Evolutionary conservation across 495 filamentous ascomycete species (phyloP).

Genomic region (Paragyromitra xinjiangensis): DNA sequence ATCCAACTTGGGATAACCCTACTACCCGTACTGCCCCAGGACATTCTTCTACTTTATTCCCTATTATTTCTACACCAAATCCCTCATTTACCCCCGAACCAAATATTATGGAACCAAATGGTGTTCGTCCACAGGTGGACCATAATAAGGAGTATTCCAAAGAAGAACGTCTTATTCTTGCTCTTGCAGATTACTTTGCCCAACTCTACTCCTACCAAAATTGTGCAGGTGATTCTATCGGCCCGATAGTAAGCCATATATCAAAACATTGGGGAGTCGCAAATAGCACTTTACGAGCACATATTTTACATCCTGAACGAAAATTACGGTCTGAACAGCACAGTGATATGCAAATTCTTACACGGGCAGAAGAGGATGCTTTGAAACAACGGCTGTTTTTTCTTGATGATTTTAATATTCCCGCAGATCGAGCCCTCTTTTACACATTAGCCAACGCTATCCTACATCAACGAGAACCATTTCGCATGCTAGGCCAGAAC

Average conservation of each 20-base stretch:
- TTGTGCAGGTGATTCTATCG: not conserved
- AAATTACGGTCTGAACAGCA: not conserved
- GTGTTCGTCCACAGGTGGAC: no score
- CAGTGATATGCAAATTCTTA: not conserved
- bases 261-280: not conserved
- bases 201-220: not conserved
- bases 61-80: no score
- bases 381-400: not conserved
- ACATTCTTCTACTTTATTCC: no score
- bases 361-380: not conserved
- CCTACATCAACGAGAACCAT: not conserved
- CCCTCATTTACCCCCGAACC: no score
- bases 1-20: no score
- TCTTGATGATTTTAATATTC: not conserved
- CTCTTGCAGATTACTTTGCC: not conserved
- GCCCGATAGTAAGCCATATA: not conserved
- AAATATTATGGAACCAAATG: no score
- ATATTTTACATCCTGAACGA: not conserved
- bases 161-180: slow-evolving; percentile 7
- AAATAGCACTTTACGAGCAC: not conserved
- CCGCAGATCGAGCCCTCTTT: not conserved
- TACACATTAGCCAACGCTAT: not conserved
- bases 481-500: not conserved
- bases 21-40: no score
- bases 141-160: not conserved